Percentiles rank a stretch among this genome's conserved stretches.
Conservation (phyloP, 1,284 basidiomycete genomes). For the Ustilago bromivora region DNA sequence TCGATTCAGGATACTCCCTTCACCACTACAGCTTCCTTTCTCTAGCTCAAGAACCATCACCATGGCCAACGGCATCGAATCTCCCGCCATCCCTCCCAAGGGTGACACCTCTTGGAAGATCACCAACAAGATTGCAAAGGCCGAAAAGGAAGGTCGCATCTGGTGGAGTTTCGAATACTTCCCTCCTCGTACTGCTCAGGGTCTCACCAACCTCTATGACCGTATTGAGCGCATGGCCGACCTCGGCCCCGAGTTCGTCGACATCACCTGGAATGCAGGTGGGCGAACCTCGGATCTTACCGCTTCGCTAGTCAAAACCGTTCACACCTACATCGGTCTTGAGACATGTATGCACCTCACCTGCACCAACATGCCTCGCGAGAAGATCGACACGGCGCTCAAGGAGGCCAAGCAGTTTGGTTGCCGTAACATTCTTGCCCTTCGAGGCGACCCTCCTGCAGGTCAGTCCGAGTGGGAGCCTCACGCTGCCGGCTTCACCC, state of each 20-base stretch:
- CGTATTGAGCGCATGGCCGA: slow-evolving; percentile 97
- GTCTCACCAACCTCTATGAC: slow-evolving; percentile 73
- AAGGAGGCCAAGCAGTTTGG: slow-evolving; percentile 91
- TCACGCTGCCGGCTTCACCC: slow-evolving; percentile 66
- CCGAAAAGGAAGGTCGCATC: slow-evolving; percentile 65
- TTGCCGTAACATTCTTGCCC: slow-evolving; percentile 93
- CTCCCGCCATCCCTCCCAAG: slow-evolving; percentile 29
- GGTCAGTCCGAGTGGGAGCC: slow-evolving; percentile 72
- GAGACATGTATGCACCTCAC: slow-evolving; percentile 70
- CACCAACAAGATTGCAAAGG: slow-evolving; percentile 68
- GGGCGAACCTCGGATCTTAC: slow-evolving; percentile 79
- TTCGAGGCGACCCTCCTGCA: slow-evolving; percentile 76
- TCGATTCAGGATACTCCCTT: slow-evolving; percentile 47
- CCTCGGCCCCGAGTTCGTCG: slow-evolving; percentile 95
- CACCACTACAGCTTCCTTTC: slow-evolving; percentile 18
- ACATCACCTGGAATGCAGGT: slow-evolving; percentile 98
- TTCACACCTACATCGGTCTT: slow-evolving; percentile 69
- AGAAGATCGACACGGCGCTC: slow-evolving; percentile 91
- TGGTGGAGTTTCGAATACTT: slow-evolving; percentile 87
- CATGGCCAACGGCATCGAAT: slow-evolving; percentile 37
- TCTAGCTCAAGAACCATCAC: neutral
- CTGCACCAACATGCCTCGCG: slow-evolving; percentile 78
- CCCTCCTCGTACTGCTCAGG: slow-evolving; percentile 93
- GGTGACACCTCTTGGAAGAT: slow-evolving; percentile 58
- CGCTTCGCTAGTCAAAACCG: slow-evolving; percentile 86